Percentiles rank a stretch among this genome's conserved stretches.
phyloP scores from a whole-genome alignment of 1,139 yeast genomes.

The Sugiyamaella japonica region DNA sequence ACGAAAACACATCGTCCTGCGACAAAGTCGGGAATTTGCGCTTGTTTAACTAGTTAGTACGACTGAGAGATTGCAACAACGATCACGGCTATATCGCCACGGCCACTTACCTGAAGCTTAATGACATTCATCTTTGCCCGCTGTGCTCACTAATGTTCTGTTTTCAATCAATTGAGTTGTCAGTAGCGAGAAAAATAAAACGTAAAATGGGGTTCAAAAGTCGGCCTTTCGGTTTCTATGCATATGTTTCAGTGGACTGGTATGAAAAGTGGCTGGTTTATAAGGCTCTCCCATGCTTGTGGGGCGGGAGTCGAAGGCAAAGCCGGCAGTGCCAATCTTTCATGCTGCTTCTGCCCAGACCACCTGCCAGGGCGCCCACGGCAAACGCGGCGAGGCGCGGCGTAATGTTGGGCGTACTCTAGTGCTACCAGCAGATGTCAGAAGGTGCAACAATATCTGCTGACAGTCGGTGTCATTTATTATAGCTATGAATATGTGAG shows the following conservation, averaged over 20 bases:
- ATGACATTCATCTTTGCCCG: conserved; percentile 51
- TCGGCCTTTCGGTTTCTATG: not conserved
- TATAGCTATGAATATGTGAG: too few relatives aligned
- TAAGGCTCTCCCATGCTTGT: not conserved
- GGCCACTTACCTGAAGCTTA: conserved; percentile 48
- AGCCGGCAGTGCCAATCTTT: not conserved
- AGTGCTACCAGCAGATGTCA: too few relatives aligned
- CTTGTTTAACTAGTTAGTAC: conserved; percentile 47
- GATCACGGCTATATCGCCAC: not conserved
- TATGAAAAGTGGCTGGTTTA: conserved; percentile 11
- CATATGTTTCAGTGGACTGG: conserved; percentile 4
- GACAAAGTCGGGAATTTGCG: conserved; percentile 71
- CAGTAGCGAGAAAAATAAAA: conserved; percentile 1
- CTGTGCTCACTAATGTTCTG: not conserved
- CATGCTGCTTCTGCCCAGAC: not conserved
- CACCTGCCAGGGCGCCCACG: too few relatives aligned
- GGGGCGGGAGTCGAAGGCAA: not conserved
- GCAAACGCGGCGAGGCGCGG: too few relatives aligned
- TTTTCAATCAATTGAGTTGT: conserved; percentile 13
- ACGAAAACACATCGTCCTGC: conserved; percentile 80
- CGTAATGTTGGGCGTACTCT: too few relatives aligned
- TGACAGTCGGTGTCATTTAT: too few relatives aligned
- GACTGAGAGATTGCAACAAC: not conserved
- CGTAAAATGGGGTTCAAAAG: conserved; percentile 3
- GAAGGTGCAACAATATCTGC: too few relatives aligned